phyloP scores from a whole-genome alignment of 2,329 filamentous ascomycete species.

The Dactylonectria macrodidyma region DNA sequence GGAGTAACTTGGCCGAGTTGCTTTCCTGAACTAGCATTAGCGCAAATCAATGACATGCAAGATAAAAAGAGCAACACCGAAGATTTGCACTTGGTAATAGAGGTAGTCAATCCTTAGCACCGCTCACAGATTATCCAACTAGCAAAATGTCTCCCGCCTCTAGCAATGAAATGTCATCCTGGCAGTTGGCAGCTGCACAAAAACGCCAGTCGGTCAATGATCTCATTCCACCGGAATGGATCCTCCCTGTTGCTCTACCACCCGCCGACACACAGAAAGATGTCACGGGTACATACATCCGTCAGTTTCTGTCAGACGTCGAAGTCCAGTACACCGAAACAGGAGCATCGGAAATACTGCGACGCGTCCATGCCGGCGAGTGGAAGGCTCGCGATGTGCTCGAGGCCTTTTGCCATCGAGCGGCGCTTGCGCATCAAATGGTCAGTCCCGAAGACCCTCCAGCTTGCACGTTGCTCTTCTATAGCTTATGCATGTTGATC shows the following conservation, averaged over 20 bases:
- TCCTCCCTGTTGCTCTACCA: neutral
- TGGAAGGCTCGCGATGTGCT: conserved; percentile 12
- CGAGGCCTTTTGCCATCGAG: conserved; percentile 15
- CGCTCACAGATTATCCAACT: neutral
- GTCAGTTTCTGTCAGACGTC: neutral
- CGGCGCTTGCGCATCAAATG: conserved; percentile 17
- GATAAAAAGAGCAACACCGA: no score
- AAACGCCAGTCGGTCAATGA: neutral
- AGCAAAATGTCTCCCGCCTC: neutral
- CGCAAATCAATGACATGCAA: no score
- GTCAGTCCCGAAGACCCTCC: neutral
- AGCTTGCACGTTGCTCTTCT: neutral
- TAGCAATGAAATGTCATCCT: neutral
- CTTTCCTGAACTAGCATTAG: no score
- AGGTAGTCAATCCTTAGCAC: neutral
- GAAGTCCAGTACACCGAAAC: neutral
- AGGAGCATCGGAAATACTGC: neutral
- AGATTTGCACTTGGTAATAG: no score
- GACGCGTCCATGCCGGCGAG: neutral
- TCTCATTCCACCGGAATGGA: neutral
- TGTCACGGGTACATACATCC: neutral
- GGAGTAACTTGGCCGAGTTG: no score
- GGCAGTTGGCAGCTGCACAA: neutral
- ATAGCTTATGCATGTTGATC: neutral
- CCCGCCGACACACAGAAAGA: neutral